Evolutionary conservation across 768 basidiomycete genomes (phyloP), one percentile per base, ranked within the genome.

Genomic region (Lactarius vividus): DNA sequence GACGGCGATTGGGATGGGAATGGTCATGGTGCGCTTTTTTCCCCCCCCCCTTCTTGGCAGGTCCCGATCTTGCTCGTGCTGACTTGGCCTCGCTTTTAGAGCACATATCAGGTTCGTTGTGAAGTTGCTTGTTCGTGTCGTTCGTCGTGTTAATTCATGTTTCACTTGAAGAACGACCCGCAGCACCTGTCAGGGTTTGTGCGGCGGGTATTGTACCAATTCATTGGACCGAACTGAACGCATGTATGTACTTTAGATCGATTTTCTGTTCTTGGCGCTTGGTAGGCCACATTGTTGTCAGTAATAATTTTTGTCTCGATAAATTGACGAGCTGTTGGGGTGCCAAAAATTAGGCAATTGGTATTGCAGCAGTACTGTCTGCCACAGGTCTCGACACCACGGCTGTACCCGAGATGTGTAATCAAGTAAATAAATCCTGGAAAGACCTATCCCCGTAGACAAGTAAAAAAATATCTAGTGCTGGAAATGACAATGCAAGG

Each of bases 151-250:
- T 49, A 10, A 49, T 52, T n/a, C 26, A 33, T 33, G 26, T 31
- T 29, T 0, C 20, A 29, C 8, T 0, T 56, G 2, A 64, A 84
- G 82, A 80, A 83, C 74, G 88, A 93, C 69, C 92, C 92, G 0
- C 85, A 93, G 56, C 88, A 92, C 74, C 80, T 96, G n/a, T 92
- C 89, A 0, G 88, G 92, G 2, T 79, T 95, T 15, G 91, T 95
- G 5, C 80, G 92, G 68, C 81, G 88, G 65, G 84, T 95, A 69
- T 69, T 95, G 72, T 96, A 94, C 75, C 93, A 96, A 73, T 92
- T 95, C 66, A 86, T 96, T 73, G 93, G 94, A 5, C 91, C 93
- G 3, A 94, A 94, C 75, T 94, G 44, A 63, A 26, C 1, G 16
- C 28, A 10, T 28, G 28, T 26, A 63, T 52, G n/a, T 53, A 29